Base-by-base conservation (phyloP, 1,139 yeast genomes). In the Candida smagusa region DNA sequence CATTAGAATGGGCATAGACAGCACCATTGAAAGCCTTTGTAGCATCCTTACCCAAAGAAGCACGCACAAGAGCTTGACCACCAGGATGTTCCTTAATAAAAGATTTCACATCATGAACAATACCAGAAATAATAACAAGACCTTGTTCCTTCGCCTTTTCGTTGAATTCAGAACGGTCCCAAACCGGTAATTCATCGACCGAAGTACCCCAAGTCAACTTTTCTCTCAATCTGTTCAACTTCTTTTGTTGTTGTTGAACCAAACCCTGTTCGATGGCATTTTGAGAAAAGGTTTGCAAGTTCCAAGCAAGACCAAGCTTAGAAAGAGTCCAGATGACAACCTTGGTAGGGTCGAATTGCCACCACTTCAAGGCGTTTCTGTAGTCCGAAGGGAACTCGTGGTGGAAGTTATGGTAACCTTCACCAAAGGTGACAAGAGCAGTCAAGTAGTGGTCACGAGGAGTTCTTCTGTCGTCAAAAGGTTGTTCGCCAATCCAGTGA, bases 361-460 rank as follows among this genome's bases (percentile, higher is more conserved):
- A 92, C 98, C 98, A 94, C 66, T 81, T 86, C 61, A 92, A 78
- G 35, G 98, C 98, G 60, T 92, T 92, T 74, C 98, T 81, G 79
- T 92, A 92, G 72, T 92, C 98, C 33, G 95, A 81, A 51, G 98
- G 98, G 79, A 90, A 92, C 73, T 94, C 97, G 70, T 92, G 98
- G 69, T 92, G 98, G 83, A 92, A 92, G 73, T 92, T 92, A 69
- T 92, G 98, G 78, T 92, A 90, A 43, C 98, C 98, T 72, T 92
- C 98, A 61, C 98, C 98, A 54, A 92, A 85, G 9, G 98, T 92
- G 43, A 88, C 96, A 44, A 92, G 68, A 6, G 98, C 98, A 44
- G 98, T 92, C 49, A 92, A 63, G 54, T 83, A 81, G 67, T 92
- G 97, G 67, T 92, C 97, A 66, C 98, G 81, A 49, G 98, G 97